Evolutionary conservation across 345 rosid species (phyloP).

Genomic region (Combretum micranthum): DNA sequence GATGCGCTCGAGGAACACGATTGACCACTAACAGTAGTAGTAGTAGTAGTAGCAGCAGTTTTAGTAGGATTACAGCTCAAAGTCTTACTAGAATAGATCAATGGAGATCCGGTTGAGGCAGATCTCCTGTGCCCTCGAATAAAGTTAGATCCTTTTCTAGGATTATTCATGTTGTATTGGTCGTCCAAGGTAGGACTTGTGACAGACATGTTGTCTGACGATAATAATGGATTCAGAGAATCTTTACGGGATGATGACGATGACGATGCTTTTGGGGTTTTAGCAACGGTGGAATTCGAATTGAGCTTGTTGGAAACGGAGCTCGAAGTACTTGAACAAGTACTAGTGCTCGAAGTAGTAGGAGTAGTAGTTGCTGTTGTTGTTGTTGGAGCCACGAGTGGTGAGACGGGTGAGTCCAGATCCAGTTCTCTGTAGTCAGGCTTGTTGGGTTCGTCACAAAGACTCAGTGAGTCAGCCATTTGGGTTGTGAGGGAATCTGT

Average conservation of each 20-base stretch:
- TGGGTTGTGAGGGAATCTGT: constrained; percentile 36
- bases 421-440: constrained; percentile 86
- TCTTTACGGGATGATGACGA: too few relatives aligned
- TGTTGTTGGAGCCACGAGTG: constrained; percentile 34
- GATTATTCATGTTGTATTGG: too few relatives aligned
- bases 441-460: constrained; percentile 45
- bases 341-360: constrained; percentile 23
- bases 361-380: constrained; percentile 5
- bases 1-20: neutral
- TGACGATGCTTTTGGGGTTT: too few relatives aligned
- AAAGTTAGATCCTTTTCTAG: too few relatives aligned
- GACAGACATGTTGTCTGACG: too few relatives aligned
- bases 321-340: constrained; percentile 53
- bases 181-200: too few relatives aligned
- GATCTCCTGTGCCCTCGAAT: constrained; percentile 70
- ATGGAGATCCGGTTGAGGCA: constrained; percentile 59
- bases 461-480: constrained; percentile 38
- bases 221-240: too few relatives aligned
- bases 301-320: constrained; percentile 34
- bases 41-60: constrained; percentile 23
- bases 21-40: neutral
- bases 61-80: constrained; percentile 15
- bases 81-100: constrained; percentile 63
- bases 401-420: constrained; percentile 86
- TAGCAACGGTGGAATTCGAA: neutral